phyloP scores from a whole-genome alignment of 306 rosid genomes.

The Castanopsis chinensis region DNA sequence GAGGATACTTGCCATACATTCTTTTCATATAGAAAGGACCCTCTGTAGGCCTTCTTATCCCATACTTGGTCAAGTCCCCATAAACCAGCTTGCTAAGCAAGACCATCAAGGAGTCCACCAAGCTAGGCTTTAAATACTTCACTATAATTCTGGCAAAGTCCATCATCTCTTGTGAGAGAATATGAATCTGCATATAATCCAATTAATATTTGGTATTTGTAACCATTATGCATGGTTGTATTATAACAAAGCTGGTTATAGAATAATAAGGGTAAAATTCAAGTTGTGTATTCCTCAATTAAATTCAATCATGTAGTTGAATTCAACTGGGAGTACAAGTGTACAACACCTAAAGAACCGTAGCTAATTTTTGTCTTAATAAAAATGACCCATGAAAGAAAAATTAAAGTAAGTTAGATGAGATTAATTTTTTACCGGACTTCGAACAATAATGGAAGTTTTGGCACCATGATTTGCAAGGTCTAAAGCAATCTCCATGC shows the following conservation, averaged over 20 bases:
- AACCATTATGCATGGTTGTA: background rate
- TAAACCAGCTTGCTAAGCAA: conserved; percentile 45
- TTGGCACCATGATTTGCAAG: conserved; percentile 51
- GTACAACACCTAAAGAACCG: no score
- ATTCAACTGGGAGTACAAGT: no score
- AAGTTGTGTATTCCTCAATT: no score
- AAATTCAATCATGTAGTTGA: no score
- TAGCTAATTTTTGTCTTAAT: no score
- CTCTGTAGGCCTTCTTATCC: conserved; percentile 53
- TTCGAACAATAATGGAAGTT: conserved; percentile 55
- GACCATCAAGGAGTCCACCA: conserved; percentile 52
- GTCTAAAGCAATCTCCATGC: conserved; percentile 69
- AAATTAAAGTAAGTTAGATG: no score
- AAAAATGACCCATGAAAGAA: no score
- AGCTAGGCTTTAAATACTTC: conserved; percentile 39
- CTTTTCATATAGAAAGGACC: conserved; percentile 70
- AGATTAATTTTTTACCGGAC: conserved; percentile 46
- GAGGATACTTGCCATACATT: conserved; percentile 64
- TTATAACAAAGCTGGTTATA: no score
- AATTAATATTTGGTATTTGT: no score
- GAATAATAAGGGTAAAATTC: no score
- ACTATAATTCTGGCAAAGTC: conserved; percentile 36
- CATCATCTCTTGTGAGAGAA: conserved; percentile 46
- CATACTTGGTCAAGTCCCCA: conserved; percentile 53
- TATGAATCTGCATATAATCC: conserved; percentile 47